These are phyloP conservation scores for Blattamonas nauphoetae DNA, from an alignment of 78 protist genomes.

Conservation along the genomic window DNA sequence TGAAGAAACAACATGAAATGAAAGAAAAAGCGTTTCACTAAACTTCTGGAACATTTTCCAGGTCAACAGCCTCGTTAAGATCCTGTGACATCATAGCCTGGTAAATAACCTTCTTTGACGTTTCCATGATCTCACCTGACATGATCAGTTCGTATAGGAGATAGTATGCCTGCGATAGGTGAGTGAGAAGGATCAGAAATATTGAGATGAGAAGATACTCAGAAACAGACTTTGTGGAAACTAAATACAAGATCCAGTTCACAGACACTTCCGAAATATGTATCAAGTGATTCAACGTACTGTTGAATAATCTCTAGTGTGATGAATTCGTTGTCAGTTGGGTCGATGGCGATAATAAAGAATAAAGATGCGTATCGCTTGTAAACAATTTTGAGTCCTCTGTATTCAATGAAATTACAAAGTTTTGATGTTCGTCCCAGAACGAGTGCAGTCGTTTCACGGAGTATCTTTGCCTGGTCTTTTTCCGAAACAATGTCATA, in stretches of 20 bases:
- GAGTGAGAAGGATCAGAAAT: too few relatives aligned
- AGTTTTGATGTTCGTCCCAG: neutral
- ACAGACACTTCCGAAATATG: conserved; percentile 23
- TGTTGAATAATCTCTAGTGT: conserved; percentile 15
- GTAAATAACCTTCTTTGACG: neutral
- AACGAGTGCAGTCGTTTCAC: neutral
- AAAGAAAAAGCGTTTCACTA: too few relatives aligned
- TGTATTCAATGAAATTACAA: conserved; percentile 1
- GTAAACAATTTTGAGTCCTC: conserved; percentile 12
- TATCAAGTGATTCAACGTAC: conserved; percentile 9
- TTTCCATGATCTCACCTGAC: conserved; percentile 1
- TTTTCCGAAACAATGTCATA: neutral
- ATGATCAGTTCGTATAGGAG: conserved; percentile 1
- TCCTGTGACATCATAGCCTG: conserved; percentile 15
- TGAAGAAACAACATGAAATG: too few relatives aligned
- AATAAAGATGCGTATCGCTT: conserved; percentile 5
- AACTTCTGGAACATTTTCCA: neutral
- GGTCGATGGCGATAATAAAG: neutral
- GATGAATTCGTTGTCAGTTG: conserved; percentile 10
- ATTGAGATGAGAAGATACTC: too few relatives aligned
- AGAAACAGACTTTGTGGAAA: conserved; percentile 8
- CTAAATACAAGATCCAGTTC: conserved; percentile 15
- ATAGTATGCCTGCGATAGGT: conserved; percentile 17
- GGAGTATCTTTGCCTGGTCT: neutral
- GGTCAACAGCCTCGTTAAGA: neutral